Evolutionary conservation across 73 alveolate genomes (phyloP), one percentile per base, ranked within the genome.

Genomic region (Effrenium voratum): DNA sequence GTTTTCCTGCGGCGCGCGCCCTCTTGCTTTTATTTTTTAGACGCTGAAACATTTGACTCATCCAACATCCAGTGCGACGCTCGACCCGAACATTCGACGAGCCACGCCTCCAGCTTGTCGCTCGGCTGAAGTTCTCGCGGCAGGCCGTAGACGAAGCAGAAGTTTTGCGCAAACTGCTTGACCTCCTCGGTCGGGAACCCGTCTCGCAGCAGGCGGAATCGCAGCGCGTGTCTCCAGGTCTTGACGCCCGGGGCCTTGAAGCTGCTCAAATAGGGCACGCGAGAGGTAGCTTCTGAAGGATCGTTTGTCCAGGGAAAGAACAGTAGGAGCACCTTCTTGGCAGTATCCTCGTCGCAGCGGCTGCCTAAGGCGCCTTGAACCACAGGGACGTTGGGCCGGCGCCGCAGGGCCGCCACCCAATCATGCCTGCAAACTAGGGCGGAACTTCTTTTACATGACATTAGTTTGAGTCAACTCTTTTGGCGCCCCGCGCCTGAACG

Each of bases 91-190:
- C n/a, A n/a, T n/a, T n/a, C n/a, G n/a, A n/a, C n/a, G n/a, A n/a
- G n/a, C n/a, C n/a, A n/a, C n/a, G n/a, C 49, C 5, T 30, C 52
- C 45, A 72, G 83, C 32, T 72, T 47, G 26, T n/a, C 50, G 46
- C 38, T 36, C 26, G 49, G 83, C 83, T 72, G 83, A 26, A 32
- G 49, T 26, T 30, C 24, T 0, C 83, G 45, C 5, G 83, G 83
- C 52, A 26, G 83, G 49, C 83, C 28, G 83, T 40, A 72, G 26
- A 72, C 83, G 83, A 72, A 72, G 83, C 45, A 30, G 83, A 32
- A 72, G 83, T 72, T 72, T 47, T 8, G 46, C 45, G 28, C 83
- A 47, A 10, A 2, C 45, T 36, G 79, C 79, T 26, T 10, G 40
- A 66, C 41, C 41, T 22, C 41, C 79, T 66, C 79, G 44, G 79